Conservation (phyloP, 2,329 filamentous ascomycete species). For the Stagonosporopsis cucurbitacearum region DNA sequence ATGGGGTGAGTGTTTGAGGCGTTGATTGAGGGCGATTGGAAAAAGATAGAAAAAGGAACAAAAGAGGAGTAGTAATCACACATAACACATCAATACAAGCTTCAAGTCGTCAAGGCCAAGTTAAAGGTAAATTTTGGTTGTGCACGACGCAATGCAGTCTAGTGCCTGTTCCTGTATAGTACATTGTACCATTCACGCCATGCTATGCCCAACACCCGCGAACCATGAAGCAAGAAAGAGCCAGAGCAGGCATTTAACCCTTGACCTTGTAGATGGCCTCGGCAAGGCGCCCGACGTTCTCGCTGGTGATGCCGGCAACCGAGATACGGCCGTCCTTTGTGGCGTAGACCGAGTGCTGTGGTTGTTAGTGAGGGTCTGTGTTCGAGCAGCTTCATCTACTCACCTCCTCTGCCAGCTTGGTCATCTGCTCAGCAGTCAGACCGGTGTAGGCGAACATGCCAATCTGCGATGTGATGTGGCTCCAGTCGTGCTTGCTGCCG, state of each 20-base stretch:
- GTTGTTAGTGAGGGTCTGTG: constrained; percentile 19
- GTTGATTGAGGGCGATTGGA: too few species aligned
- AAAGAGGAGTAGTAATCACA: too few species aligned
- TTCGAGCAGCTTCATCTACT: constrained; percentile 28
- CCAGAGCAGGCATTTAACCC: constrained; percentile 53
- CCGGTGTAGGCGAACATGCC: constrained; percentile 99
- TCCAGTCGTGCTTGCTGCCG: constrained; percentile 97
- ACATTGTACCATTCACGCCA: constrained; percentile 31
- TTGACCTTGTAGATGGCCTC: constrained; percentile 86
- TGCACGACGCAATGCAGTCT: constrained; percentile 14
- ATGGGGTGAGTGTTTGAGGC: too few species aligned
- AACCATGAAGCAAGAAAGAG: constrained; percentile 12
- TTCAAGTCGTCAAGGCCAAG: constrained; percentile 1
- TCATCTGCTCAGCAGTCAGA: constrained; percentile 89
- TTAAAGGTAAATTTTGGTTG: constrained; percentile 10
- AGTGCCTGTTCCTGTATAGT: constrained; percentile 21
- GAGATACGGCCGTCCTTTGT: constrained; percentile 91
- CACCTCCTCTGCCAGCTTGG: constrained; percentile 83
- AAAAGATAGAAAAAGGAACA: too few species aligned
- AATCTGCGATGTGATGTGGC: constrained; percentile 94
- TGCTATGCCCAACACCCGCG: constrained; percentile 24
- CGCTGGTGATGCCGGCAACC: constrained; percentile 81
- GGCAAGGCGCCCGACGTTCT: constrained; percentile 79
- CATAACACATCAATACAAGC: too few species aligned
- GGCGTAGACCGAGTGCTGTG: constrained; percentile 88